phyloP scores from a whole-genome alignment of 2,329 filamentous ascomycete species.

The Sphaerulina populicola region DNA sequence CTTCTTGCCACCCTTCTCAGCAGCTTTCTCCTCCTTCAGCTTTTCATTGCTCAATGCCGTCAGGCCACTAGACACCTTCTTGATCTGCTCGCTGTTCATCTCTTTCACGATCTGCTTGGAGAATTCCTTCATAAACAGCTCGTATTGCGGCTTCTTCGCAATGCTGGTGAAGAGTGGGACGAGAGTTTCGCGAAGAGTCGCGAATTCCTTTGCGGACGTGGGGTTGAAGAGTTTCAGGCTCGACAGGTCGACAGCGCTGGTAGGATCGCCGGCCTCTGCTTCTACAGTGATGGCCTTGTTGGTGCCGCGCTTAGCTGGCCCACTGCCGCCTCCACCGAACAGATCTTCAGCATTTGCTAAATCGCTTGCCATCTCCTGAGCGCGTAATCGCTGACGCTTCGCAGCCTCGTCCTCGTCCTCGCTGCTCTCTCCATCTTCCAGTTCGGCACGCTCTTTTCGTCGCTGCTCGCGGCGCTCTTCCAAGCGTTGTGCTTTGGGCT shows the following conservation, averaged over 20 bases:
- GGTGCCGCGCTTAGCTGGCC: slow-evolving; percentile 62
- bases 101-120: slow-evolving; percentile 79
- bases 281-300: slow-evolving; percentile 60
- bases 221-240: slow-evolving; percentile 81
- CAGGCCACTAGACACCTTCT: slow-evolving; percentile 81
- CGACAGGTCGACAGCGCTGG: slow-evolving; percentile 70
- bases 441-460: slow-evolving; percentile 50
- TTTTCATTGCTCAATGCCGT: slow-evolving; percentile 95
- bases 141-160: slow-evolving; percentile 82
- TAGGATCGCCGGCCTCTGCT: slow-evolving; percentile 59
- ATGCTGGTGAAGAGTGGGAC: slow-evolving; percentile 66
- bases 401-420: slow-evolving; percentile 65
- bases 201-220: slow-evolving; percentile 76
- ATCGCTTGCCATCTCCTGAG: slow-evolving; percentile 78
- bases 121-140: slow-evolving; percentile 85
- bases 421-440: slow-evolving; percentile 49
- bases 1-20: slow-evolving; percentile 94
- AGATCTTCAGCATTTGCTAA: slow-evolving; percentile 84
- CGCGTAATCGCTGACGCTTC: slow-evolving; percentile 64
- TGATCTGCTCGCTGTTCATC: slow-evolving; percentile 84
- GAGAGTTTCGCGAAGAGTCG: slow-evolving; percentile 67
- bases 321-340: slow-evolving; percentile 65
- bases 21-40: slow-evolving; percentile 94
- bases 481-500: slow-evolving; percentile 77
- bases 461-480: slow-evolving; percentile 61